phyloP scores from a whole-genome alignment of 257 asterid genomes.

The Cynanchum wilfordii region DNA sequence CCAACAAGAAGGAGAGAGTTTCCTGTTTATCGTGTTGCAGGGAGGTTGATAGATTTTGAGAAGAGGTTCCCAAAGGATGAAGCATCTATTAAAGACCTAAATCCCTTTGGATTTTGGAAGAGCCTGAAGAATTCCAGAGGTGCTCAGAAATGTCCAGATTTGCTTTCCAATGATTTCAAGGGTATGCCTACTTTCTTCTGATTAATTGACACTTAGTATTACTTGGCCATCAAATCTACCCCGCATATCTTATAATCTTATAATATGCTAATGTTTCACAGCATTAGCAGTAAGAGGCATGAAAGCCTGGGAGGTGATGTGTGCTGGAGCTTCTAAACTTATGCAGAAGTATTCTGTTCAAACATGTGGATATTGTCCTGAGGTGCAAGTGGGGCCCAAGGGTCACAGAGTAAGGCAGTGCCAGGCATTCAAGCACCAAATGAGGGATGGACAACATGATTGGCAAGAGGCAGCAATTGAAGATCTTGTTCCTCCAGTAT shows the following conservation, averaged over 20 bases:
- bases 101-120: conserved; percentile 44
- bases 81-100: conserved; percentile 21
- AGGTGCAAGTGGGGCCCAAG: conserved; percentile 78
- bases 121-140: conserved; percentile 17
- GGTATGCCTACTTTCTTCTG: conserved; percentile 28
- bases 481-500: conserved; percentile 43
- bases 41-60: conserved; percentile 63
- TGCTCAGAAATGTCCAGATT: conserved; percentile 18
- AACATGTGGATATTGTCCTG: conserved; percentile 64
- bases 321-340: conserved; percentile 34
- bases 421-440: conserved; percentile 75
- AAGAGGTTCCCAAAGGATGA: conserved; percentile 55
- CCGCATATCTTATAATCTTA: not conserved
- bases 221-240: not conserved
- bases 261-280: conserved; percentile 19
- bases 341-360: conserved; percentile 51
- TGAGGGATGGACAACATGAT: conserved; percentile 79
- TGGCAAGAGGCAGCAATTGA: conserved; percentile 75
- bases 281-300: conserved; percentile 47
- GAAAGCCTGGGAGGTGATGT: conserved; percentile 48
- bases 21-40: conserved; percentile 61
- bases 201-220: not conserved
- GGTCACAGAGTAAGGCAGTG: conserved; percentile 76
- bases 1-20: conserved; percentile 56
- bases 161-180: conserved; percentile 34